Conservation (phyloP, 805 yeast genomes). For the Metschnikowia arizonensis region DNA sequence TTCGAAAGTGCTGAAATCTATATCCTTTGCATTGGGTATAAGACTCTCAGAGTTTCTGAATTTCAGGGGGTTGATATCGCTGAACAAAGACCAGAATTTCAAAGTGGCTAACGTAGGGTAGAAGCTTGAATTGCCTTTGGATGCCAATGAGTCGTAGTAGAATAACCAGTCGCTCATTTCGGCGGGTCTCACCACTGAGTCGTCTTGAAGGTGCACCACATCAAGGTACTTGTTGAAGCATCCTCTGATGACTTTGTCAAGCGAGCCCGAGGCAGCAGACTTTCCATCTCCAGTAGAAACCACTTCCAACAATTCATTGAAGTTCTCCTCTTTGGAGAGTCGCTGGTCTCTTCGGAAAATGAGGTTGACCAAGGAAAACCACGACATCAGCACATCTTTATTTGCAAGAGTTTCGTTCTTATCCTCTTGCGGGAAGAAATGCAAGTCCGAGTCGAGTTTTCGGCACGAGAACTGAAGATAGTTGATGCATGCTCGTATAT, state of each 20-base stretch:
- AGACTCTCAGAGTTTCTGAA: conserved; percentile 17
- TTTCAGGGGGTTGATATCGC: conserved; percentile 46
- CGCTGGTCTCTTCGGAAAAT: conserved; percentile 55
- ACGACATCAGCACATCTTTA: conserved; percentile 61
- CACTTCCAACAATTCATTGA: conserved; percentile 42
- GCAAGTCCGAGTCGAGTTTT: conserved; percentile 13
- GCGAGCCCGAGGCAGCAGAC: conserved; percentile 38
- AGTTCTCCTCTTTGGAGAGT: conserved; percentile 43
- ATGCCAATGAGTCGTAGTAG: conserved; percentile 58
- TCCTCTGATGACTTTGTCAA: conserved; percentile 65
- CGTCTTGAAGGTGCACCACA: conserved; percentile 59
- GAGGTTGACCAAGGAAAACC: conserved; percentile 62
- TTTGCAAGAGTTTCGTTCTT: conserved; percentile 13
- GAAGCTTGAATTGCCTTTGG: conserved; percentile 32
- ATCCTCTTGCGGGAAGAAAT: background rate
- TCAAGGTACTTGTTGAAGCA: conserved; percentile 66
- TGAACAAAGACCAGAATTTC: conserved; percentile 61
- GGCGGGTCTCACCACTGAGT: conserved; percentile 54
- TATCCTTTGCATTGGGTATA: conserved; percentile 29
- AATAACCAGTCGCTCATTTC: conserved; percentile 70
- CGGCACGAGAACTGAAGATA: conserved; percentile 61
- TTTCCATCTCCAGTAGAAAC: conserved; percentile 41
- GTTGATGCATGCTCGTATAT: conserved; percentile 81
- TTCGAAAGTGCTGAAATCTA: conserved; percentile 42
- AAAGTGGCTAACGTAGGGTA: conserved; percentile 57